Percentiles rank a stretch among this genome's conserved stretches.
Evolutionary conservation across 2,329 filamentous ascomycete species (phyloP).

Genomic region (Aspergillus melleus): DNA sequence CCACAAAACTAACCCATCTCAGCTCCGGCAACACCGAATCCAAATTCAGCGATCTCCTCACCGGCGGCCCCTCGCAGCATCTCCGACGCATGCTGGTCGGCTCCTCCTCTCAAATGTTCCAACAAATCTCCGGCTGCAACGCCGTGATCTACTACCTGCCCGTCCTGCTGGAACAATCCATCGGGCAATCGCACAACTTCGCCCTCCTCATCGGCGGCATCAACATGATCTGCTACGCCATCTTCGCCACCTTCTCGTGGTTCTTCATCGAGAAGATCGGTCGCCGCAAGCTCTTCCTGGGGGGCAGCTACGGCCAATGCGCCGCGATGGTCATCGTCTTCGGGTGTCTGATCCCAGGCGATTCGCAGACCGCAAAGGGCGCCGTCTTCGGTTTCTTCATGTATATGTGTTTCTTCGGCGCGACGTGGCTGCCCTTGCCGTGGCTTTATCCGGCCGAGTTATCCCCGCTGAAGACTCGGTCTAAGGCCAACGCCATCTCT

Average conservation of each 20-base stretch:
- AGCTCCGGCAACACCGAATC: constrained; percentile 8
- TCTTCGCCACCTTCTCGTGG: constrained; percentile 18
- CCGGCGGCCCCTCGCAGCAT: constrained; percentile 15
- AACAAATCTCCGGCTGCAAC: constrained; percentile 18
- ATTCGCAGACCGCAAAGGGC: constrained; percentile 11
- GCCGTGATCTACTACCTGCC: constrained; percentile 18
- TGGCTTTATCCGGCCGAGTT: constrained; percentile 52
- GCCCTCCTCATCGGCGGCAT: constrained; percentile 16
- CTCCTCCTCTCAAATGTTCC: constrained; percentile 15
- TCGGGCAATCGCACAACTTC: constrained; percentile 11
- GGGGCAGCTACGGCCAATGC: constrained; percentile 14
- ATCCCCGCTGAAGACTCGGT: constrained; percentile 48
- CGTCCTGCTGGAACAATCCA: constrained; percentile 14
- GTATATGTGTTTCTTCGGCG: constrained; percentile 22
- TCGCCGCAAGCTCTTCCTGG: constrained; percentile 15
- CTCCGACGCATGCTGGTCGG: constrained; percentile 16
- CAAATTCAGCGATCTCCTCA: constrained; percentile 14
- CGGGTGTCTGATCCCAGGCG: constrained; percentile 13
- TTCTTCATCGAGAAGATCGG: constrained; percentile 19
- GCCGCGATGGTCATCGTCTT: constrained; percentile 16
- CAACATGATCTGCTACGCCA: constrained; percentile 19
- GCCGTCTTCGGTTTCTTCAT: constrained; percentile 21
- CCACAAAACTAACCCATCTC: neutral
- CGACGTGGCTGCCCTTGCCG: constrained; percentile 57
- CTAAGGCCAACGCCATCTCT: constrained; percentile 51